Evolutionary conservation across 2,329 filamentous ascomycete species (phyloP), one percentile per base, ranked within the genome.

Genomic region (Cytospora paraplurivora): DNA sequence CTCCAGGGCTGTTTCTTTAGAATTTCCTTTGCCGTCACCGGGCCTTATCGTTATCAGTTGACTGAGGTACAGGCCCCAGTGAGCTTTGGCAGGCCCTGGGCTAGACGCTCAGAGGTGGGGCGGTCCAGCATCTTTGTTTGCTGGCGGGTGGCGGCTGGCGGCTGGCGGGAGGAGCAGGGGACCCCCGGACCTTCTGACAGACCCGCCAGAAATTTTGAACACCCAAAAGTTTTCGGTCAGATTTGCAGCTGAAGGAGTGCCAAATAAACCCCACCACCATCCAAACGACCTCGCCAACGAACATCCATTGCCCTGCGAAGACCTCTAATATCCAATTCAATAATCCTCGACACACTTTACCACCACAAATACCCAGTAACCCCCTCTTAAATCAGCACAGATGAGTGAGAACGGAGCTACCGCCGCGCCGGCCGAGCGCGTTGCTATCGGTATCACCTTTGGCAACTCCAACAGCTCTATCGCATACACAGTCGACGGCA

Each of bases 391-490:
- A 4, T 10, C 55, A 53, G 41, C 38, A 41, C 57, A 64, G 66
- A 84, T 84, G 82, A 78, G 78, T 76, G 79, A 81, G 66, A 79
- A 78, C 71, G 76, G 73, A 68, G 75, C 74, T 64, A 72, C 72
- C 64, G 76, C 78, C 66, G 78, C 82, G 77, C 85, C 86, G 58
- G 79, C 78, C 70, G 82, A 88, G 71, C 83, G 86, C 72, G 82
- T 84, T 72, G 92, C 90, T 75, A 98, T 99, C 79, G 95, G 95
- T 76, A 93, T 99, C 75, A 91, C 93, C 70, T 97, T 98, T 83
- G 95, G 95, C 80, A 99, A 98, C 83, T 93, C 93, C 67, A 96
- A 97, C 88, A 96, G 92, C 81, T 97, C 93, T 66, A 97, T 99
- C 79, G 94, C 94, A 72, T 93, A 88, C 76, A 96, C 93, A 54